Evolutionary conservation across 371 early-diverging fungal genomes (phyloP).

Genomic region (Fennellomyces sp.): DNA sequence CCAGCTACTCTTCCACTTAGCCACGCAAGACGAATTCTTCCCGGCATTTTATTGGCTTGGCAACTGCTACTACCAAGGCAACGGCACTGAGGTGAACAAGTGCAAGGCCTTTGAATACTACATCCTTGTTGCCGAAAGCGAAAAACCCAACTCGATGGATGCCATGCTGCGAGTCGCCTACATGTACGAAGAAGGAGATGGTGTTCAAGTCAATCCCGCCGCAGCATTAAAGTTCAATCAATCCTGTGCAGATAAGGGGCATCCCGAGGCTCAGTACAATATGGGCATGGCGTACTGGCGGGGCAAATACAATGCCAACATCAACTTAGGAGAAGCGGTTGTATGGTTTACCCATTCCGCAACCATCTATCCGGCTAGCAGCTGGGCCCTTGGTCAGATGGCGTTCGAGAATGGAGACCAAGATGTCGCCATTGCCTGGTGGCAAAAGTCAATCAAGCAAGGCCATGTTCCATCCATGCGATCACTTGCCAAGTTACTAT

Average conservation of each 20-base stretch:
- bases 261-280: constrained; percentile 33
- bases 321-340: constrained; percentile 20
- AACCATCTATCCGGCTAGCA: constrained; percentile 21
- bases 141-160: constrained; percentile 37
- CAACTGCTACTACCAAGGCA: constrained; percentile 17
- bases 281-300: constrained; percentile 9
- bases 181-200: constrained; percentile 25
- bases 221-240: constrained; percentile 50
- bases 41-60: constrained; percentile 24
- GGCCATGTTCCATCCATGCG: constrained; percentile 42
- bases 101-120: constrained; percentile 45
- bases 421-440: constrained; percentile 42
- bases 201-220: background rate
- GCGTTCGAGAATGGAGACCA: constrained; percentile 31
- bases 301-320: background rate
- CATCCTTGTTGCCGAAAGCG: constrained; percentile 31
- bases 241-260: constrained; percentile 28
- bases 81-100: background rate
- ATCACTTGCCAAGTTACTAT: constrained; percentile 19
- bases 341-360: constrained; percentile 37
- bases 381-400: constrained; percentile 44
- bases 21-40: constrained; percentile 17
- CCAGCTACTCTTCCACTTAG: constrained; percentile 11
- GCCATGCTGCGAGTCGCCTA: constrained; percentile 42
- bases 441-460: constrained; percentile 36